phyloP scores from a whole-genome alignment of 2,329 filamentous ascomycete genomes.

The Neonectria faginata region DNA sequence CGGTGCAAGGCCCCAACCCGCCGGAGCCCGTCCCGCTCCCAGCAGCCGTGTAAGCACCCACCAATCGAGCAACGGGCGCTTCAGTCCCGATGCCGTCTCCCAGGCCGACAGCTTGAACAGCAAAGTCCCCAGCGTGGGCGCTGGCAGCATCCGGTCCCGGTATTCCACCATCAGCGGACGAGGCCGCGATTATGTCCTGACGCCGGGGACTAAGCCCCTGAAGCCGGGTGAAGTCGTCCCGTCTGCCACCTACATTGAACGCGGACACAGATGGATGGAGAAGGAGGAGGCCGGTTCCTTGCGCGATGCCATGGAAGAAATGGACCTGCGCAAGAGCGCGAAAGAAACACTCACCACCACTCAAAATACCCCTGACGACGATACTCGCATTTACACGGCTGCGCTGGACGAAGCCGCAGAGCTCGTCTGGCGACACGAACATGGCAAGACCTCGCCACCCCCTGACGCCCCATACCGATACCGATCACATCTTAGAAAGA shows the following conservation, averaged over 20 bases:
- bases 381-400: slow-evolving; percentile 75
- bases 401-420: slow-evolving; percentile 83
- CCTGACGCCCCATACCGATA: slow-evolving; percentile 76
- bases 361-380: slow-evolving; percentile 56
- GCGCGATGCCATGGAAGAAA: slow-evolving; percentile 78
- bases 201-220: slow-evolving; percentile 56
- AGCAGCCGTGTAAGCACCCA: slow-evolving; percentile 47
- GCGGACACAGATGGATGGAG: slow-evolving; percentile 82
- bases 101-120: slow-evolving; percentile 47
- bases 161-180: slow-evolving; percentile 59
- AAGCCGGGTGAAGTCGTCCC: slow-evolving; percentile 72
- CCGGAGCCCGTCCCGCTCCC: slow-evolving; percentile 50
- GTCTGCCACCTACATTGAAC: slow-evolving; percentile 77
- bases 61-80: slow-evolving; percentile 45
- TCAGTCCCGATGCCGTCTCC: slow-evolving; percentile 49
- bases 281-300: slow-evolving; percentile 80
- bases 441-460: slow-evolving; percentile 64
- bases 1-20: slow-evolving; percentile 74
- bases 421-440: slow-evolving; percentile 80
- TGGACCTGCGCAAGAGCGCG: slow-evolving; percentile 66
- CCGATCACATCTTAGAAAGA: slow-evolving; percentile 74
- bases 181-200: slow-evolving; percentile 66
- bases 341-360: slow-evolving; percentile 35
- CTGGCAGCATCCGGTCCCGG: slow-evolving; percentile 62
- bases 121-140: slow-evolving; percentile 54